Evolutionary conservation across 2,329 filamentous ascomycete species (phyloP).

Genomic region (Orbilia ellipsospora): DNA sequence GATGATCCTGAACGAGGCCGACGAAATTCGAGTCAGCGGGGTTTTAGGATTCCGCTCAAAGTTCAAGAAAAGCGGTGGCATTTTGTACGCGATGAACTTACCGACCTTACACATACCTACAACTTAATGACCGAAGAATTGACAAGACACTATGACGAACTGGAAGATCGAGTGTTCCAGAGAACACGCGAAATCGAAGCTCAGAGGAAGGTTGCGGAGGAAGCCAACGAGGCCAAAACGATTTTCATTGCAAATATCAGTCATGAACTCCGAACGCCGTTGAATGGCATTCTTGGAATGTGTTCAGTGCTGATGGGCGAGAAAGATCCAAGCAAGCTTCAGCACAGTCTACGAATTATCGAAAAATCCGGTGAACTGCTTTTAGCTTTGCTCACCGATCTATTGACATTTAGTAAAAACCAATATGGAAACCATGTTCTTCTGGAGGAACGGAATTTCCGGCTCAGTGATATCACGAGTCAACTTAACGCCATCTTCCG

Average conservation of each 20-base stretch:
- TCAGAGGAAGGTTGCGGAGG: conserved; percentile 69
- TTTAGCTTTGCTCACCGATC: conserved; percentile 85
- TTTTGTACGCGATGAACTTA: conserved; percentile 79
- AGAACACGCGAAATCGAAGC: conserved; percentile 86
- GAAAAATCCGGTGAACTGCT: conserved; percentile 89
- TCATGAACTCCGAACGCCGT: conserved; percentile 87
- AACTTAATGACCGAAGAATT: conserved; percentile 95
- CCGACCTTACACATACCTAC: conserved; percentile 80
- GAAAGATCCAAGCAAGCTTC: conserved; percentile 79
- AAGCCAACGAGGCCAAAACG: conserved; percentile 97
- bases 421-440: conserved; percentile 84
- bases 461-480: conserved; percentile 81
- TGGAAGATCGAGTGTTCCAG: conserved; percentile 86
- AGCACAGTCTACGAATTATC: conserved; percentile 84
- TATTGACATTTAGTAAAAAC: conserved; percentile 93
- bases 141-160: conserved; percentile 81
- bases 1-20: conserved; percentile 54
- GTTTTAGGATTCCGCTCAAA: conserved; percentile 85
- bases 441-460: conserved; percentile 86
- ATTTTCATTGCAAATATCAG: conserved; percentile 96
- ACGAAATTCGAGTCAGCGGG: conserved; percentile 64
- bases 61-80: conserved; percentile 78
- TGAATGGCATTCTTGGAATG: conserved; percentile 96
- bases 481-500: conserved; percentile 89
- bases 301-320: conserved; percentile 93